Evolutionary conservation across 2,329 filamentous ascomycete species (phyloP).

Genomic region (Phoma herbarum): DNA sequence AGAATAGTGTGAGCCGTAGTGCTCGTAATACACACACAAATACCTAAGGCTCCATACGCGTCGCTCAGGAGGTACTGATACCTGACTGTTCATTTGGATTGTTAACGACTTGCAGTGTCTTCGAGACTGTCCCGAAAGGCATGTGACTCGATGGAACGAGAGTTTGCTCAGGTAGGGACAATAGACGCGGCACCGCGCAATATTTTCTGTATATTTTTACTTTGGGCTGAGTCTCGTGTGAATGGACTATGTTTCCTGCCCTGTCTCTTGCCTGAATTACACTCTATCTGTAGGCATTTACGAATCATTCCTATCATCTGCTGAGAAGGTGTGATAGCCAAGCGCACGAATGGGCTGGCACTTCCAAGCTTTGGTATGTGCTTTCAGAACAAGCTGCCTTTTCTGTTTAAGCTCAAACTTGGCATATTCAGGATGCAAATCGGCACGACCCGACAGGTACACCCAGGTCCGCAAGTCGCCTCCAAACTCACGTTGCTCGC

Average conservation of each 20-base stretch:
- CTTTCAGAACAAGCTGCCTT: constrained; percentile 15
- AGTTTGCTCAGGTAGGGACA: not conserved
- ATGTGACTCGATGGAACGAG: not conserved
- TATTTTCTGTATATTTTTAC: not conserved
- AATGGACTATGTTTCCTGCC: not conserved
- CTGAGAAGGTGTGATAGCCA: constrained; percentile 16
- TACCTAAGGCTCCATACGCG: not conserved
- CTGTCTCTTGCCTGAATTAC: not conserved
- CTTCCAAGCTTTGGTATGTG: not conserved
- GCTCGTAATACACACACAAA: not conserved
- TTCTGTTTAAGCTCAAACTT: constrained; percentile 21
- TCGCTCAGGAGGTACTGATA: not conserved
- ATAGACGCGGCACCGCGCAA: not conserved
- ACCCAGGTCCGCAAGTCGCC: constrained; percentile 1
- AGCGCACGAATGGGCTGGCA: not conserved
- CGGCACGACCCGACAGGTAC: constrained; percentile 14
- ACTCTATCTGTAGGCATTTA: not conserved
- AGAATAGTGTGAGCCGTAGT: not conserved
- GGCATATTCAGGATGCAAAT: constrained; percentile 3
- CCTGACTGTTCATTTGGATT: not conserved
- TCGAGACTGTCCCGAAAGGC: not conserved
- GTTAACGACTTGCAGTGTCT: not conserved
- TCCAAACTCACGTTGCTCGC: not conserved
- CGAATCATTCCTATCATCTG: not conserved
- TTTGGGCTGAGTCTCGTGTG: not conserved